Evolutionary conservation across 2,329 filamentous ascomycete species (phyloP).

Genomic region (Apiospora kogelbergensis): DNA sequence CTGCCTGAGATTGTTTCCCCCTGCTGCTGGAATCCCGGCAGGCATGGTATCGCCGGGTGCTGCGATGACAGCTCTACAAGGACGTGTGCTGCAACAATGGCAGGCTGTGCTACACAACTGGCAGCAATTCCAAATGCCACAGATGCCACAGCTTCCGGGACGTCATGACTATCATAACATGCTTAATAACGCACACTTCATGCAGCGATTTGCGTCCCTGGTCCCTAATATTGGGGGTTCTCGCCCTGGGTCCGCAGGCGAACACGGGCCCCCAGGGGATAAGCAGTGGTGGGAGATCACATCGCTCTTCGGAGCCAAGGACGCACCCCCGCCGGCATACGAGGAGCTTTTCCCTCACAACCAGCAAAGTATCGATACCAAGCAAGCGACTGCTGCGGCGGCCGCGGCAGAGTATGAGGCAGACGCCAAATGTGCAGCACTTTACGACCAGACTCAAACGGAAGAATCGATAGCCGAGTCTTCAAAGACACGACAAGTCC

Average conservation of each 20-base stretch:
- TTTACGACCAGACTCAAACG: slow-evolving; percentile 49
- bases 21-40: slow-evolving; percentile 31
- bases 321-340: slow-evolving; percentile 69
- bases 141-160: slow-evolving; percentile 54
- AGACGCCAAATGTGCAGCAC: slow-evolving; percentile 54
- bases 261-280: slow-evolving; percentile 44
- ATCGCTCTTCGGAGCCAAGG: slow-evolving; percentile 46
- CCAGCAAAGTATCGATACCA: slow-evolving; percentile 50
- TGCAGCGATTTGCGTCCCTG: slow-evolving; percentile 70
- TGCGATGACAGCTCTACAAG: slow-evolving; percentile 68
- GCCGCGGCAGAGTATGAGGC: slow-evolving; percentile 60
- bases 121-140: slow-evolving; percentile 60
- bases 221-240: slow-evolving; percentile 63
- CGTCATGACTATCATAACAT: slow-evolving; percentile 74
- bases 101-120: slow-evolving; percentile 70
- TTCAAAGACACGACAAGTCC: slow-evolving; percentile 31
- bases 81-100: slow-evolving; percentile 76
- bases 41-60: slow-evolving; percentile 56
- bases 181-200: slow-evolving; percentile 57
- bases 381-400: slow-evolving; percentile 57
- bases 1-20: slow-evolving; percentile 22
- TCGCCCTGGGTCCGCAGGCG: slow-evolving; percentile 48
- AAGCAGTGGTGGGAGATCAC: slow-evolving; percentile 69
- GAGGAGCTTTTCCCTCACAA: slow-evolving; percentile 72
- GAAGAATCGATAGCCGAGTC: slow-evolving; percentile 30